These are phyloP conservation scores for Shiraia bambusicola DNA, from an alignment of 2,329 filamentous ascomycete species.

Conservation along the genomic window DNA sequence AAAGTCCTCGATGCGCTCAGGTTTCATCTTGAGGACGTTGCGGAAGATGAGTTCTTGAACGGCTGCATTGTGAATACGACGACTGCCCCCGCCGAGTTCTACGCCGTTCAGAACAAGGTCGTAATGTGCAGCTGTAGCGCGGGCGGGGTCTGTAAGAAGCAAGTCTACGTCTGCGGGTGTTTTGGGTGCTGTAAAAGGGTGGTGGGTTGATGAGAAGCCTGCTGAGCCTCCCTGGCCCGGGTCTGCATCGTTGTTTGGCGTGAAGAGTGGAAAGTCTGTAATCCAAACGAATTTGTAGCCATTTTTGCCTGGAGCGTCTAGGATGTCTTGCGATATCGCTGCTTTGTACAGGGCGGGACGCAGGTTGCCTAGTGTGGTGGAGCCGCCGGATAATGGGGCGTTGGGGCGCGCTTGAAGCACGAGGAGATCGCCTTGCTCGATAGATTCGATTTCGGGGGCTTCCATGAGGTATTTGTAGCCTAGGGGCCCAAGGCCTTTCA, in stretches of 20 bases:
- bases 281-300: conserved; percentile 80
- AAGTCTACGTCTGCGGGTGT: conserved; percentile 70
- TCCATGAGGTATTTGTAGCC: conserved; percentile 70
- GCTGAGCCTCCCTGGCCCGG: conserved; percentile 80
- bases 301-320: conserved; percentile 50
- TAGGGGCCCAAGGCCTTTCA: conserved; percentile 74
- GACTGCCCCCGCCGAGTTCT: conserved; percentile 88
- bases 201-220: conserved; percentile 84
- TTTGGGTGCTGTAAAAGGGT: conserved; percentile 91
- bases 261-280: conserved; percentile 89
- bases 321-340: conserved; percentile 64
- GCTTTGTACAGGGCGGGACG: conserved; percentile 69
- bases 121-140: conserved; percentile 82
- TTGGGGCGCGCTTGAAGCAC: conserved; percentile 76
- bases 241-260: conserved; percentile 62
- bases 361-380: conserved; percentile 70
- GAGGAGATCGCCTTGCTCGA: conserved; percentile 71
- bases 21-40: conserved; percentile 76
- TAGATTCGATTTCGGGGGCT: conserved; percentile 54
- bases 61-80: conserved; percentile 82
- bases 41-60: conserved; percentile 85
- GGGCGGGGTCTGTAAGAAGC: conserved; percentile 69
- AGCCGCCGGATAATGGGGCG: conserved; percentile 68
- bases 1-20: conserved; percentile 75
- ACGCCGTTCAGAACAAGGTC: conserved; percentile 95